Base-by-base conservation (phyloP, 306 rosid genomes). In the Leucaena leucocephala region DNA sequence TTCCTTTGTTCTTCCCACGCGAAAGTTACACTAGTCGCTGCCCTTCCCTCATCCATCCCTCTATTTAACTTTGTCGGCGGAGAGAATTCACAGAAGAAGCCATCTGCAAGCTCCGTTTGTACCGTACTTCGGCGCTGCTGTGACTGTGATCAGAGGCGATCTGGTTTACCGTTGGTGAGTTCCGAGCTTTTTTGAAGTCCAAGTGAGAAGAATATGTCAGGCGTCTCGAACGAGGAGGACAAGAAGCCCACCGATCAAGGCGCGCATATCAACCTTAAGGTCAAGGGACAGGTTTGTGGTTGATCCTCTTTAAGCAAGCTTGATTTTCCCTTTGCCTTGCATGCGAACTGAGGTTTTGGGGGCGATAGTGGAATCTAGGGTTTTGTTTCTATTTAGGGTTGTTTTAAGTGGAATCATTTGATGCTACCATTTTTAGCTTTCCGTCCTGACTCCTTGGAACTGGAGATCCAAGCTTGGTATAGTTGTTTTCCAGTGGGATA, bases 231-330 rank as follows among this genome's bases (percentile, higher is more conserved):
- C 81, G 90, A 87, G 57, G 96, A 91, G 34, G 92, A 86, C 76
- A 93, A 82, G 91, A 93, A 93, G 79, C 94, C 94, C 0, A 55
- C 67, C 43, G 97, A 90, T 57, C 93, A 90, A 74, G 80, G 88
- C 0, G 90, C 84, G 9, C 97, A 90, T 84, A 92, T 92, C 79
- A 92, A 90, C 65, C 97, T 93, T 77, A 93, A 93, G 86, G 96
- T 90, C 66, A 92, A 92, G 86, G 94, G 96, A 2, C 96, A 92
- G 97, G 97, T 92, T 39, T 5, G 85, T 74, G 7, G 17, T 19
- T 27, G 6, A 7, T 55, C 27, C 49, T 74, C 7, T 35, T 8
- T 22, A 15, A 55, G 34, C 39, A 1, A 2, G 19, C 15, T 5
- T 3, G 67, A 21, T 55, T n/a, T n/a, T 0, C 40, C 22, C 40